Evolutionary conservation across 2,329 filamentous ascomycete species (phyloP).

Genomic region (Nannizziopsis arthrosporioides): DNA sequence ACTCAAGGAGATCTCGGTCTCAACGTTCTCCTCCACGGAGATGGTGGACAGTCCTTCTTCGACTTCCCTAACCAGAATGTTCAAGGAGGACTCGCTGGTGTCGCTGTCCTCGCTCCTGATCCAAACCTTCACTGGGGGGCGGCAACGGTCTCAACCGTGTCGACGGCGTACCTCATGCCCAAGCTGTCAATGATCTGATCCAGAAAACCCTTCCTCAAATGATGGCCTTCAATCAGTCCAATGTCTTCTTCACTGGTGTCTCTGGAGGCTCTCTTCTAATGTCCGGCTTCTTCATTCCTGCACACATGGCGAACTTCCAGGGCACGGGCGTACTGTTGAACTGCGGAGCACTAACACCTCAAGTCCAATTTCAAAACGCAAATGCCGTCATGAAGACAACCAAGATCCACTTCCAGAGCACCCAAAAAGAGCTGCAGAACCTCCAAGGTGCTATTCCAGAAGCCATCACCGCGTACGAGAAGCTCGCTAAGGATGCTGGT

Average conservation of each 20-base stretch:
- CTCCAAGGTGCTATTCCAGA: not conserved
- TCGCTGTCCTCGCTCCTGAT: slow-evolving; percentile 4
- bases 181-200: slow-evolving; percentile 5
- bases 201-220: not conserved
- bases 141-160: not conserved
- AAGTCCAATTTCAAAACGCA: not conserved
- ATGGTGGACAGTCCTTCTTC: slow-evolving; percentile 4
- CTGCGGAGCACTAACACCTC: not conserved
- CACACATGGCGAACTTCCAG: slow-evolving; percentile 1
- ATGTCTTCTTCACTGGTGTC: slow-evolving; percentile 5
- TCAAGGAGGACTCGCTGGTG: slow-evolving; percentile 1
- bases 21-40: slow-evolving; percentile 4
- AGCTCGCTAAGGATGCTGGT: not conserved
- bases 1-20: not conserved
- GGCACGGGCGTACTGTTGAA: slow-evolving; percentile 1
- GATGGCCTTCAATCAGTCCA: not conserved
- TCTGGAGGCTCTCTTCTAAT: slow-evolving; percentile 1
- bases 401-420: slow-evolving; percentile 5
- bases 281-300: slow-evolving; percentile 1
- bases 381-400: slow-evolving; percentile 1
- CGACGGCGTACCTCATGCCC: not conserved
- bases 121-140: slow-evolving; percentile 6
- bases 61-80: slow-evolving; percentile 2
- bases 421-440: slow-evolving; percentile 1
- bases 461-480: not conserved